These are phyloP conservation scores for Musa acuminata DNA, from an alignment of 176 grass and related monocot species.

Conservation along the genomic window DNA sequence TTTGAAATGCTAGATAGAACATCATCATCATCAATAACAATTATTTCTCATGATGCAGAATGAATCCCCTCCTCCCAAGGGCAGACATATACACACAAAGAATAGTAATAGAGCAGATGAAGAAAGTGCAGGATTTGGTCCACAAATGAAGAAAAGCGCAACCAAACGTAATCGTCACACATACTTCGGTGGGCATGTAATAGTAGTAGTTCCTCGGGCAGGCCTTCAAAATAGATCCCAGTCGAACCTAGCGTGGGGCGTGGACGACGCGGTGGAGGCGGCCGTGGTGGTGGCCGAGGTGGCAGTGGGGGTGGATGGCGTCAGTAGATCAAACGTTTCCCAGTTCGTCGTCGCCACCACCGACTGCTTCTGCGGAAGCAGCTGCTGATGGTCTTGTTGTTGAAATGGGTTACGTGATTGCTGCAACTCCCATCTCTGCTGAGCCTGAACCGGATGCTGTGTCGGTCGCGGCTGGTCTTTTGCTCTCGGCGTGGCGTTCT, in stretches of 20 bases:
- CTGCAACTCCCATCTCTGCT: neutral
- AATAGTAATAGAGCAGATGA: conserved; percentile 1
- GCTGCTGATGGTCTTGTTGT: neutral
- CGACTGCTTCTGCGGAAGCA: neutral
- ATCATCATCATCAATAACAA: neutral
- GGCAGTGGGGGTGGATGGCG: conserved; percentile 49
- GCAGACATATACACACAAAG: conserved; percentile 9
- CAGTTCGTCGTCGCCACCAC: conserved; percentile 28
- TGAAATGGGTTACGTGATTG: conserved; percentile 11
- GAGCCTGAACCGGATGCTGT: neutral
- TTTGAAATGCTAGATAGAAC: neutral
- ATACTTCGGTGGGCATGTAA: neutral
- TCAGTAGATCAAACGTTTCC: conserved; percentile 76
- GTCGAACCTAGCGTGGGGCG: conserved; percentile 37
- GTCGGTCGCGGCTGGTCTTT: neutral
- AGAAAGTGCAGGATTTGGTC: neutral
- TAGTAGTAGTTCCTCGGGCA: neutral
- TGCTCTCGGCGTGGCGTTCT: conserved; percentile 40
- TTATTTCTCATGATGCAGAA: conserved; percentile 1
- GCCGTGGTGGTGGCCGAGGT: conserved; percentile 39
- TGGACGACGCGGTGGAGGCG: conserved; percentile 45
- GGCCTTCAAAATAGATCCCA: conserved; percentile 60
- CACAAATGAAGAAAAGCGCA: neutral
- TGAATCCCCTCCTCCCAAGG: neutral
- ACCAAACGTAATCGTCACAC: conserved; percentile 1